Evolutionary conservation across 345 rosid species (phyloP), one percentile per base, ranked within the genome.

Genomic region (Anacardium occidentale): DNA sequence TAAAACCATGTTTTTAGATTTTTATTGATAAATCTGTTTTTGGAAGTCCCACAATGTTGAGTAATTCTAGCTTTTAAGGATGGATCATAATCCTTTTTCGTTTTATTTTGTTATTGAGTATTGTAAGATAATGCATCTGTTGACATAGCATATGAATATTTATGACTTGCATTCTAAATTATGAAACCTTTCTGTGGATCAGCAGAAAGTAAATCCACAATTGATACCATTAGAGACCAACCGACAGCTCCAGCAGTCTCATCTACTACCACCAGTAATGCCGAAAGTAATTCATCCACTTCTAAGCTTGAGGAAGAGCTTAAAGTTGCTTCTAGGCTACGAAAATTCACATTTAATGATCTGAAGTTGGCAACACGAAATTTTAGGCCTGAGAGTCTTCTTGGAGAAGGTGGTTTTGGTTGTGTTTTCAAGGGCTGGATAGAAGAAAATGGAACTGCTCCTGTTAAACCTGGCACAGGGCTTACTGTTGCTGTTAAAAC

Each of bases 381-480:
- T 81, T 94, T 92, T 76, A 92, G 97, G 85, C 97, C 94, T 0
- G 98, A 94, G 78, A 83, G 89, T 84, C 98, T 94, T 71, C 97
- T 94, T 42, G 98, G 98, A n/a, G 97, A 94, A 86, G 98, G 98
- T 68, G 98, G 98, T 37, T 94, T 94, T 79, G 98, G 98, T 75
- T 94, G 96, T 59, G 97, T 94, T 56, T 94, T 91, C 77, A 94
- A 94, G 81, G 98, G 98, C 4, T 94, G 96, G 97, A 86, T 94
- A 7, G 98, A 94, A 80, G 98, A 91, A 78, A 91, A 94, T 79
- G 98, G 98, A 68, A 94, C 97, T 78, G 98, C 97, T 75, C 93
- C 97, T 6, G 98, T 94, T 62, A 92, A 89, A 76, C 98, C 97
- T 61, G 98, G 98, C 69, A 94, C 95, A 10, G 98, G 98, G 34